Evolutionary conservation across 192 early-diverging fungal genomes (phyloP).

Genomic region (Entrophospora sp.): DNA sequence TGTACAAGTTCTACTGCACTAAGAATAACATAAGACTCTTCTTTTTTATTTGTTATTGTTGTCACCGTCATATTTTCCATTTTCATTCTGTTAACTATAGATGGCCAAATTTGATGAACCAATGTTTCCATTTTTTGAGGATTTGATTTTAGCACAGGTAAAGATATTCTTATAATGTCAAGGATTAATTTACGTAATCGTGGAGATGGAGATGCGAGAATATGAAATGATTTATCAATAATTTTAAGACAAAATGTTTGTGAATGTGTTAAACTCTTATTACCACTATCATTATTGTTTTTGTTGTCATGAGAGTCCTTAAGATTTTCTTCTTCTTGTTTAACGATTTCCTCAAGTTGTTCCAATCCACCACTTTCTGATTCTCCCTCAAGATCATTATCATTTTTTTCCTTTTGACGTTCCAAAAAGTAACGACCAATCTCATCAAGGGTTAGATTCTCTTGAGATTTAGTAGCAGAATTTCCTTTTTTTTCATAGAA

Average conservation of each 20-base stretch:
- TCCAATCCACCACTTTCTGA: too few species aligned
- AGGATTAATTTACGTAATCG: slow-evolving; percentile 37
- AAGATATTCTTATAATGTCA: slow-evolving; percentile 25
- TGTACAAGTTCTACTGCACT: slow-evolving; percentile 27
- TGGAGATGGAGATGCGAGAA: slow-evolving; percentile 39
- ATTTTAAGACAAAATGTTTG: slow-evolving; percentile 36
- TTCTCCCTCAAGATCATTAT: too few species aligned
- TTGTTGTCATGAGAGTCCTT: background rate
- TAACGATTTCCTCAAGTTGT: background rate
- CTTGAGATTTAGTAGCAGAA: background rate
- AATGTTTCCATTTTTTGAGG: slow-evolving; percentile 37
- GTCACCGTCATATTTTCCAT: too few species aligned
- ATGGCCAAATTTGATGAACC: slow-evolving; percentile 41
- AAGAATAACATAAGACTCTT: slow-evolving; percentile 29
- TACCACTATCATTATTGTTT: background rate
- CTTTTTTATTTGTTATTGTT: too few species aligned
- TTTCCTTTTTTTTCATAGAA: too few species aligned
- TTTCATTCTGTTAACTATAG: slow-evolving; percentile 31
- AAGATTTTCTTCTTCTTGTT: background rate
- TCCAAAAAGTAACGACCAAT: slow-evolving; percentile 37
- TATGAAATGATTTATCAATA: slow-evolving; percentile 38
- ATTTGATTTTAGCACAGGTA: slow-evolving; percentile 29
- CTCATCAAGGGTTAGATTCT: slow-evolving; percentile 27
- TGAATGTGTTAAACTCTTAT: slow-evolving; percentile 26
- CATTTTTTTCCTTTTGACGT: slow-evolving; percentile 19